These are phyloP conservation scores for Fusarium sp. DNA, from an alignment of 2,329 filamentous ascomycete species.

Conservation along the genomic window DNA sequence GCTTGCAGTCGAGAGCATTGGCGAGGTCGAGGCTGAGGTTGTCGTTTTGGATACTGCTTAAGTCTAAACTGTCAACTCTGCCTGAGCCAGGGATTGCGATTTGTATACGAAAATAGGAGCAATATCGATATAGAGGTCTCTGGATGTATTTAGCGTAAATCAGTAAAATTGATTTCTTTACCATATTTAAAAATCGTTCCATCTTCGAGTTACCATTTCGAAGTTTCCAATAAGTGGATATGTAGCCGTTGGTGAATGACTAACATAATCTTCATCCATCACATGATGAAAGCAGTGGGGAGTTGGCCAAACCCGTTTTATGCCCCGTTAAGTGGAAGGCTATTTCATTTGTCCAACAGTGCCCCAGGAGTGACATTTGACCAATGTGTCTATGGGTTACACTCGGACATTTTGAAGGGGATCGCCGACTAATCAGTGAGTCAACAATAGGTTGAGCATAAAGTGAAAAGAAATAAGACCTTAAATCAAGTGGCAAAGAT, in stretches of 20 bases:
- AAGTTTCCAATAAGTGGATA: neutral
- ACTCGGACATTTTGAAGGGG: neutral
- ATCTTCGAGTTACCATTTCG: neutral
- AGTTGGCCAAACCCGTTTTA: neutral
- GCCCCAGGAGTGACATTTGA: neutral
- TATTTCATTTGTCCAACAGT: neutral
- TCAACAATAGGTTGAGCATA: neutral
- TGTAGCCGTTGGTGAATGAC: neutral
- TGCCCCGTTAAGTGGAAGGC: neutral
- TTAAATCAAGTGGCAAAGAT: neutral
- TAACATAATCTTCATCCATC: neutral
- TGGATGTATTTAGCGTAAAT: constrained; percentile 30
- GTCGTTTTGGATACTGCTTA: constrained; percentile 74
- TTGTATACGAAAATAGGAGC: constrained; percentile 3
- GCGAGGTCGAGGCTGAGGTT: constrained; percentile 77
- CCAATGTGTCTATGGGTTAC: neutral
- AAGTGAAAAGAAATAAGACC: neutral
- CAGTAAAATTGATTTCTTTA: constrained; percentile 9
- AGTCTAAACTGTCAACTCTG: constrained; percentile 10
- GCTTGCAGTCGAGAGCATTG: constrained; percentile 74
- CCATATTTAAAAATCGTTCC: neutral
- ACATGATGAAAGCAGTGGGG: neutral
- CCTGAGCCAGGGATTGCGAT: neutral
- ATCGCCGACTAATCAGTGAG: neutral
- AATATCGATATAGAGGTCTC: neutral